Evolutionary conservation across 2,329 filamentous ascomycete genomes (phyloP).

Genomic region (Diplodia intermedia): DNA sequence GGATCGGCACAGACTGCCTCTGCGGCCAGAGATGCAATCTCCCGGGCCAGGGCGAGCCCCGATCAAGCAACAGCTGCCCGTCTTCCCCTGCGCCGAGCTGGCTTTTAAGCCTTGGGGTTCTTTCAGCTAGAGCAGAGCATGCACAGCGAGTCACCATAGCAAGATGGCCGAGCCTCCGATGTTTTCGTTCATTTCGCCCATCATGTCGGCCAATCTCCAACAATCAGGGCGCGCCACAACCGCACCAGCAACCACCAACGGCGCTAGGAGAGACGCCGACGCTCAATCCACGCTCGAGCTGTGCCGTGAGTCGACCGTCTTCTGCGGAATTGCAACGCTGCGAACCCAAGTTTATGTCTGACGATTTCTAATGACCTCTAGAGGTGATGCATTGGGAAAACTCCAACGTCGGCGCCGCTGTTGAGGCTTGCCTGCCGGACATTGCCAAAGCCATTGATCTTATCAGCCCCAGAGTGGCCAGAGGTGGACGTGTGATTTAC

Average conservation of each 20-base stretch:
- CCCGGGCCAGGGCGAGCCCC: constrained; percentile 9
- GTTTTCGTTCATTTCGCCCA: constrained; percentile 22
- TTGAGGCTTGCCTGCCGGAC: constrained; percentile 13
- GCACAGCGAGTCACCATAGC: neutral
- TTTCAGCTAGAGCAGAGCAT: neutral
- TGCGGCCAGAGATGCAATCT: constrained; percentile 20
- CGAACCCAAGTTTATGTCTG: neutral
- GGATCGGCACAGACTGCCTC: constrained; percentile 12
- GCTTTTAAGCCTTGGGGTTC: neutral
- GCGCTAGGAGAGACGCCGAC: neutral
- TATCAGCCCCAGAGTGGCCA: constrained; percentile 20
- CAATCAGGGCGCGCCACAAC: neutral
- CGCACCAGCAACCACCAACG: neutral
- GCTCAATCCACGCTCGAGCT: constrained; percentile 13
- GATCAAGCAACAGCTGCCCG: constrained; percentile 8
- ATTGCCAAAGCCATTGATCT: constrained; percentile 18
- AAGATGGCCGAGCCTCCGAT: neutral
- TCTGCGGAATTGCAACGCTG: neutral
- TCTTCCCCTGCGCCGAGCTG: constrained; percentile 6
- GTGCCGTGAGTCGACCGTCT: constrained; percentile 8
- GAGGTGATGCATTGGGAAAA: constrained; percentile 26
- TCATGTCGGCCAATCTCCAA: constrained; percentile 20
- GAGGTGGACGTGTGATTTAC: constrained; percentile 16
- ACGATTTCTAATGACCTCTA: neutral
- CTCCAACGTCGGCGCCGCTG: constrained; percentile 12